These are phyloP conservation scores for Rhodamnia argentea DNA, from an alignment of 345 rosid genomes.

Conservation along the genomic window DNA sequence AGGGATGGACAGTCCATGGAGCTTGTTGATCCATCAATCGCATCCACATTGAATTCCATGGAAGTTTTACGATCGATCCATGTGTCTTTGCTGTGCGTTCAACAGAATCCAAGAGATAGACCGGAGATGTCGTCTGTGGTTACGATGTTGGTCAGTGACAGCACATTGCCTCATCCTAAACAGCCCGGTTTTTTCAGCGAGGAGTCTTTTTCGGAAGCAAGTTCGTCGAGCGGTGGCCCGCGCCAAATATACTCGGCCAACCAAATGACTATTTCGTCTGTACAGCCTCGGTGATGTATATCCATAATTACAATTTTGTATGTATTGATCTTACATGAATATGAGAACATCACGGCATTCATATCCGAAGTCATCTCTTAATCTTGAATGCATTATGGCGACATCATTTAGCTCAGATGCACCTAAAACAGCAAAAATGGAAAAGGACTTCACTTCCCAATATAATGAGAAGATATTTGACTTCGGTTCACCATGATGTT, in stretches of 20 bases:
- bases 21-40: background rate
- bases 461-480: too few species aligned
- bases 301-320: background rate
- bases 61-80: conserved; percentile 6
- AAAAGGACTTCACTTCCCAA: too few species aligned
- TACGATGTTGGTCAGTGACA: conserved; percentile 1
- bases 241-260: background rate
- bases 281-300: background rate
- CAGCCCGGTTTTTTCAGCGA: background rate
- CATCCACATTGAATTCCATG: background rate
- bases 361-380: background rate
- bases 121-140: conserved; percentile 2
- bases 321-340: background rate
- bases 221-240: background rate
- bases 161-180: background rate
- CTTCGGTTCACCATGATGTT: too few species aligned
- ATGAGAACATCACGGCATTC: background rate
- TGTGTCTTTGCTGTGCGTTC: conserved; percentile 1
- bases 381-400: background rate
- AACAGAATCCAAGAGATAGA: background rate
- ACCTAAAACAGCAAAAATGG: too few species aligned
- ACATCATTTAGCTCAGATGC: too few species aligned
- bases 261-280: background rate
- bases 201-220: background rate
- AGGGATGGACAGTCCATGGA: background rate